phyloP scores from a whole-genome alignment of 345 rosid genomes.

The Sisymbrium altissimum region DNA sequence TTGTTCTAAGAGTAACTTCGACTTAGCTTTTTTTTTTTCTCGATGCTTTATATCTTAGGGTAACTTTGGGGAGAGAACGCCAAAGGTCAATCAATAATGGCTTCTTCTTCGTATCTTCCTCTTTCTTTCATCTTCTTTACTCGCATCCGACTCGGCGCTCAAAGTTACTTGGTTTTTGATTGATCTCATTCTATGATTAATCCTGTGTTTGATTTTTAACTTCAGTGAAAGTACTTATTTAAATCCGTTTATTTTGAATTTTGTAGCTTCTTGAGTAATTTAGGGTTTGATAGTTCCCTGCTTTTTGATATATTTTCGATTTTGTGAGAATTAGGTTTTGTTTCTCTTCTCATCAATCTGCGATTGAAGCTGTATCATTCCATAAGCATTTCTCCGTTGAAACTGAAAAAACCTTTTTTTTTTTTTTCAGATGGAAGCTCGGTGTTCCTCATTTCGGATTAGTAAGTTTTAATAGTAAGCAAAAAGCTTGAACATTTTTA shows the following conservation, averaged over 20 bases:
- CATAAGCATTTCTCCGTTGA: background rate
- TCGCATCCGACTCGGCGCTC: constrained; percentile 1
- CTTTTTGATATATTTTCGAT: too few relatives aligned
- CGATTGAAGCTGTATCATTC: background rate
- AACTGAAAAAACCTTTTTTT: background rate
- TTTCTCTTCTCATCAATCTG: background rate
- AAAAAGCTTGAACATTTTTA: background rate
- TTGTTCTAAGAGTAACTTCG: too few relatives aligned
- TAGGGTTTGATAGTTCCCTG: background rate
- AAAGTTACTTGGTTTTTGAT: background rate
- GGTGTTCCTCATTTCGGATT: background rate
- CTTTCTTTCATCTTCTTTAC: too few relatives aligned
- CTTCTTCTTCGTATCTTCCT: too few relatives aligned
- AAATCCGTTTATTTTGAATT: background rate
- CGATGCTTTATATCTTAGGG: too few relatives aligned
- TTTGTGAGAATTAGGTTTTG: background rate
- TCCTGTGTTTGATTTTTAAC: background rate
- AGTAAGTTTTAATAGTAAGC: background rate
- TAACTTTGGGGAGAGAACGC: too few relatives aligned
- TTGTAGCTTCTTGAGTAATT: background rate
- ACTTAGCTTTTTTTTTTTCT: too few relatives aligned
- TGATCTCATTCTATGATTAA: background rate
- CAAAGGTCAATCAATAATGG: too few relatives aligned
- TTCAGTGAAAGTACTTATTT: background rate
- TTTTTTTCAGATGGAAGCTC: background rate